A percentile compares a stretch with the other conserved stretches of the same genome.
These are phyloP conservation scores for Carex littledalei DNA, from an alignment of 176 grass and related monocot species.

Conservation along the genomic window DNA sequence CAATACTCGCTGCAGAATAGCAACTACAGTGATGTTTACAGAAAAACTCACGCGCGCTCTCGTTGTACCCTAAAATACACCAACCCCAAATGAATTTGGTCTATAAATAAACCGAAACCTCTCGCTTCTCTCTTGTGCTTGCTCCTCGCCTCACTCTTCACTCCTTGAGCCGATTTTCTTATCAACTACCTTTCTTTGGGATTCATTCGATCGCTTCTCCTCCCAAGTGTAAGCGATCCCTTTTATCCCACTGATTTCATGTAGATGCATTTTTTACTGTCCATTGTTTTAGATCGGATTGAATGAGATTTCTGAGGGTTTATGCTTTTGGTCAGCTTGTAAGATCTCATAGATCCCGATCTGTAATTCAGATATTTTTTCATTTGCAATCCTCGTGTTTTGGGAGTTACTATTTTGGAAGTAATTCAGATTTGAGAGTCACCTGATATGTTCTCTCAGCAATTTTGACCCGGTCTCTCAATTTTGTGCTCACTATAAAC, in stretches of 20 bases:
- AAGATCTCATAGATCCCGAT: constrained; percentile 8
- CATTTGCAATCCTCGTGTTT: neutral
- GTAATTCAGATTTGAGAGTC: neutral
- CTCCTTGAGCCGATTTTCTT: neutral
- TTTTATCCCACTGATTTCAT: neutral
- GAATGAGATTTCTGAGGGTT: neutral
- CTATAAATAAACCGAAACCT: constrained; percentile 25
- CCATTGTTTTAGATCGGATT: neutral
- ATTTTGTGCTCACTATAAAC: constrained; percentile 3
- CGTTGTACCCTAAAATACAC: neutral
- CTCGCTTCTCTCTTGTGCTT: constrained; percentile 6
- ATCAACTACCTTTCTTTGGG: neutral
- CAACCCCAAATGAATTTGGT: constrained; percentile 17
- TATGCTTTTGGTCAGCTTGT: neutral
- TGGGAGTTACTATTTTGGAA: neutral
- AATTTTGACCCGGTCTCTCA: neutral
- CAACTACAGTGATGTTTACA: neutral
- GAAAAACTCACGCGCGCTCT: neutral
- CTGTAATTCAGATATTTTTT: neutral
- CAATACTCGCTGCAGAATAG: neutral
- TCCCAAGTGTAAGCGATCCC: constrained; percentile 18
- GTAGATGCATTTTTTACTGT: neutral
- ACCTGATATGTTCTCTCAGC: neutral
- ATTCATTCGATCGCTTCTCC: constrained; percentile 17
- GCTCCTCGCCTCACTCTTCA: neutral